phyloP scores from a whole-genome alignment of 192 early-diverging fungal genomes.

The Backusella australiensis region DNA sequence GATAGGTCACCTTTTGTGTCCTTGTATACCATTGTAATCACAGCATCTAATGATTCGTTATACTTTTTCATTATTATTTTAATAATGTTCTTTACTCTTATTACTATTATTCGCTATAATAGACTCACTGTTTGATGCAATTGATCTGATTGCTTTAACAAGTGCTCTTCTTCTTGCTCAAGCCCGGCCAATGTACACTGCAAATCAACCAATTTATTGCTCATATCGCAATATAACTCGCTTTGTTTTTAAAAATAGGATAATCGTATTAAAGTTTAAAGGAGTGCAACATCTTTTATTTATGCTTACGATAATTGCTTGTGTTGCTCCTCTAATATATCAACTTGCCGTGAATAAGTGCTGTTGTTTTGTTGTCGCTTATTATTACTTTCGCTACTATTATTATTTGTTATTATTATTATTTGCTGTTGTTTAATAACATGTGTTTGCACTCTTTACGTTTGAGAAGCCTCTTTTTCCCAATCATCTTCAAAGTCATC shows the following conservation, averaged over 20 bases:
- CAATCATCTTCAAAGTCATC: slow-evolving; percentile 10
- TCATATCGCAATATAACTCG: not conserved
- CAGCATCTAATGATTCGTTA: not conserved
- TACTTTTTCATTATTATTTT: not conserved
- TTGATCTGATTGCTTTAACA: not conserved
- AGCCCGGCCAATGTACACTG: not conserved
- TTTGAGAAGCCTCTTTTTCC: not conserved
- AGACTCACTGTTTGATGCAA: not conserved
- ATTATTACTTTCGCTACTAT: not conserved
- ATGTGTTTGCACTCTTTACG: not conserved
- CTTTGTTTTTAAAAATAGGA: not conserved
- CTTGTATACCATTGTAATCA: not conserved
- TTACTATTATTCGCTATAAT: not conserved
- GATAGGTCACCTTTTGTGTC: not conserved
- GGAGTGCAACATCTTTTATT: not conserved
- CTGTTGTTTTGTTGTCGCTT: not conserved
- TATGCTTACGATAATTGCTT: not conserved
- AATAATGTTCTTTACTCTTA: not conserved
- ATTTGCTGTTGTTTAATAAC: too few relatives aligned
- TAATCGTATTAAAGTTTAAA: not conserved
- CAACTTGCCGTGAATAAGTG: not conserved
- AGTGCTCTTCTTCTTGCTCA: not conserved
- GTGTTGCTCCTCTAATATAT: slow-evolving; percentile 1
- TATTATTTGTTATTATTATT: not conserved
- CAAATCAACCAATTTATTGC: not conserved